phyloP scores from a whole-genome alignment of 1,284 basidiomycete genomes.

The Leccinum pachyderme region DNA sequence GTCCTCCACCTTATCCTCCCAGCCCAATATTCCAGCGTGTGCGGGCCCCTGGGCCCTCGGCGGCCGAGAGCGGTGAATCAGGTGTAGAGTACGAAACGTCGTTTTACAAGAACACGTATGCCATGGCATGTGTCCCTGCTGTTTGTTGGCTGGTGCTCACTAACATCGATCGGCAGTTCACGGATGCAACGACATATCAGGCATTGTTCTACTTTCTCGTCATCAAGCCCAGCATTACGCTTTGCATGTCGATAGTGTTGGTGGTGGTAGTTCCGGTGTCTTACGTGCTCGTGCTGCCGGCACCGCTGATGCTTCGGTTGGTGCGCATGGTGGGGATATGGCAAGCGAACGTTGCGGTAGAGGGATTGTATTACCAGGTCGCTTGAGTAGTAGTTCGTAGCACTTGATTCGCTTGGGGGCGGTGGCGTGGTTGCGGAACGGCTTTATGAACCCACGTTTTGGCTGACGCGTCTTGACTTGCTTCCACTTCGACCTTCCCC shows the following conservation, averaged over 20 bases:
- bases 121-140: conserved; percentile 57
- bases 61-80: conserved; percentile 47
- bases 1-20: conserved; percentile 56
- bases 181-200: conserved; percentile 75
- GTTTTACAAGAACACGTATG: conserved; percentile 74
- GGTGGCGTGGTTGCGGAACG: conserved; percentile 28
- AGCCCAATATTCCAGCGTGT: conserved; percentile 67
- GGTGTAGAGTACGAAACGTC: conserved; percentile 49
- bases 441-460: conserved; percentile 30
- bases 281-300: conserved; percentile 58
- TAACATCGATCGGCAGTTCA: conserved; percentile 50
- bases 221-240: conserved; percentile 75
- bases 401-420: conserved; percentile 17
- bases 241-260: conserved; percentile 58
- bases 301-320: conserved; percentile 62
- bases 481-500: conserved; percentile 10
- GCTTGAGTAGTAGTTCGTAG: conserved; percentile 9
- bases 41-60: conserved; percentile 45
- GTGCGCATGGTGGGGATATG: conserved; percentile 67
- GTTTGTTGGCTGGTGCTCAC: conserved; percentile 9
- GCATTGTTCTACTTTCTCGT: conserved; percentile 82
- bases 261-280: conserved; percentile 56
- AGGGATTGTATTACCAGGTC: conserved; percentile 62
- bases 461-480: conserved; percentile 38
- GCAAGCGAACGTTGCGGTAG: conserved; percentile 78